A percentile compares a stretch with the other conserved stretches of the same genome.
Conservation (phyloP, 1,284 basidiomycete species). For the Hemileia vastatrix region DNA sequence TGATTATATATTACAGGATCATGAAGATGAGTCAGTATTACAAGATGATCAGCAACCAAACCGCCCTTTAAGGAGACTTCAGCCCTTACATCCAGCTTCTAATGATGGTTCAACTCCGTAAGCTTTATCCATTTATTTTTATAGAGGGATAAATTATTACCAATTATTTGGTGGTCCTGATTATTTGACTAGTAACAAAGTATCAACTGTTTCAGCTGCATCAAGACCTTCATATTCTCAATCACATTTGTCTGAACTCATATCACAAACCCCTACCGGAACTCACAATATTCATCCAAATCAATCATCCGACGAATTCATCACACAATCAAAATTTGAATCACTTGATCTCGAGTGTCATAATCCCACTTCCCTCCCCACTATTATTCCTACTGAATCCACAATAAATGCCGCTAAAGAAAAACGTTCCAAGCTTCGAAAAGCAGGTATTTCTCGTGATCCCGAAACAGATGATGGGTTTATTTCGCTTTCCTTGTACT, state of each 20-base stretch:
- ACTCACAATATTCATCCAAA: neutral
- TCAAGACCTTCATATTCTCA: slow-evolving; percentile 17
- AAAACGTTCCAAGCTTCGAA: slow-evolving; percentile 55
- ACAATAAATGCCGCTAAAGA: slow-evolving; percentile 68
- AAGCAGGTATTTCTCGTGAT: slow-evolving; percentile 27
- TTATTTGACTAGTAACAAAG: no score
- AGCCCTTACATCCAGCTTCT: no score
- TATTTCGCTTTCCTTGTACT: slow-evolving; percentile 62
- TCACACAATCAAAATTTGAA: slow-evolving; percentile 12
- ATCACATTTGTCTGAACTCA: slow-evolving; percentile 20
- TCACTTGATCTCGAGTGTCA: neutral
- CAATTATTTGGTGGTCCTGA: no score
- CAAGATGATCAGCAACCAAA: no score
- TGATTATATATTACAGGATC: no score
- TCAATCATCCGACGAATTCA: neutral
- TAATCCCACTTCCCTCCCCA: slow-evolving; percentile 23
- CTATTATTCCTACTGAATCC: slow-evolving; percentile 62
- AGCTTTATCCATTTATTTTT: no score
- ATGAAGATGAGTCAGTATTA: no score
- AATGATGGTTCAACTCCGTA: no score
- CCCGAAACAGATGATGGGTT: slow-evolving; percentile 56
- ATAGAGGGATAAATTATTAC: no score
- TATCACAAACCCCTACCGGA: slow-evolving; percentile 14
- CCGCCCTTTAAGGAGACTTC: no score
- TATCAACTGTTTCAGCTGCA: slow-evolving; percentile 1